These are phyloP conservation scores for Lolium rigidum DNA, from an alignment of 176 grass and related monocot species.

Conservation along the genomic window DNA sequence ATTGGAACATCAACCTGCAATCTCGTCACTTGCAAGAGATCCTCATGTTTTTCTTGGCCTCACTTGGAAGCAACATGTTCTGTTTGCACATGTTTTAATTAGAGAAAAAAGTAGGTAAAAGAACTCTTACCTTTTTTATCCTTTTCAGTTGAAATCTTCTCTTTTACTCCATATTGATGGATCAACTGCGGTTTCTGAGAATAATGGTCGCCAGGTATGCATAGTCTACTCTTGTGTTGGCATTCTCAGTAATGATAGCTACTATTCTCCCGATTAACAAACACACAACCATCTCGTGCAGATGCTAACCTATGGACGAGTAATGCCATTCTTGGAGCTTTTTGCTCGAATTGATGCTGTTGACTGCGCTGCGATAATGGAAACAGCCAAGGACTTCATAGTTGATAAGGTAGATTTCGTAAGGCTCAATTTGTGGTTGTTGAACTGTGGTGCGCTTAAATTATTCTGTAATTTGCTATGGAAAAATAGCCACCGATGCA, in stretches of 20 bases:
- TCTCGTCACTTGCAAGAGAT: constrained; percentile 12
- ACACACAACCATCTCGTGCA: constrained; percentile 43
- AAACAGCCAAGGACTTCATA: constrained; percentile 85
- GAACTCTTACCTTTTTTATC: constrained; percentile 38
- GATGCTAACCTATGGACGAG: constrained; percentile 93
- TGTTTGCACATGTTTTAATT: constrained; percentile 22
- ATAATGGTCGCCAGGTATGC: constrained; percentile 96
- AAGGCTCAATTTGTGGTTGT: background rate
- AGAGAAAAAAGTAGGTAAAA: background rate
- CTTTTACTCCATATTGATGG: constrained; percentile 93
- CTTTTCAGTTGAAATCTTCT: constrained; percentile 85
- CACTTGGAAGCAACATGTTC: constrained; percentile 1
- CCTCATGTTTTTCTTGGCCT: background rate
- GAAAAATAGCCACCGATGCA: background rate
- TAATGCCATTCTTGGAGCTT: constrained; percentile 86
- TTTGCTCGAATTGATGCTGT: constrained; percentile 97
- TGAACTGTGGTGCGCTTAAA: background rate
- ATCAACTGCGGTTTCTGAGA: constrained; percentile 86
- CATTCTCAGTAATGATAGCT: background rate
- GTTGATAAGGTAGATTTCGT: constrained; percentile 68
- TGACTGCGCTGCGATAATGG: constrained; percentile 75
- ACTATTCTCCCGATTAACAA: constrained; percentile 22
- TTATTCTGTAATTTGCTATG: background rate
- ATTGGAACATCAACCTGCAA: background rate
- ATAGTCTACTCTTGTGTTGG: background rate